These are phyloP conservation scores for Phialophora expanda DNA, from an alignment of 2,329 filamentous ascomycete species.

Conservation along the genomic window DNA sequence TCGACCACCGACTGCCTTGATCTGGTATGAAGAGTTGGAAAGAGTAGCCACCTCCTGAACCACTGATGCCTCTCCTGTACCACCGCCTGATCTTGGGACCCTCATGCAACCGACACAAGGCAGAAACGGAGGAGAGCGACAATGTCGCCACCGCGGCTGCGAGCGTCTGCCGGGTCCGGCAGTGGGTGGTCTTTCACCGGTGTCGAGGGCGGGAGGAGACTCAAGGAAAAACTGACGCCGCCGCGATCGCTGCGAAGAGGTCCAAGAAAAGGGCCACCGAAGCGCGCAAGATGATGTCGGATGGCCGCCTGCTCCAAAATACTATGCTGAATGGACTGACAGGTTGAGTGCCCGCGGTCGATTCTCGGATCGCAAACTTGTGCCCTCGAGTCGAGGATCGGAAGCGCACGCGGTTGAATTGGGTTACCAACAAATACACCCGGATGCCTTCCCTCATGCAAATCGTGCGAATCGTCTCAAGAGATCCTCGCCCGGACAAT, in stretches of 20 bases:
- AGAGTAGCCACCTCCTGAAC: conserved; percentile 21
- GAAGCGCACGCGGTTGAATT: conserved; percentile 16
- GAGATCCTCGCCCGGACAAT: conserved; percentile 9
- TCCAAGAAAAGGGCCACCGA: conserved; percentile 7
- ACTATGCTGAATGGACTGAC: conserved; percentile 2
- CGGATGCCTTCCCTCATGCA: conserved; percentile 19
- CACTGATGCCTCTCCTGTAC: conserved; percentile 27
- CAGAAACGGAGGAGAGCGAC: conserved; percentile 11
- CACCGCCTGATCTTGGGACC: conserved; percentile 15
- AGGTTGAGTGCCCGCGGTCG: conserved; percentile 5
- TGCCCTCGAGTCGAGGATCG: conserved; percentile 12
- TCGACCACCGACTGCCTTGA: conserved; percentile 10
- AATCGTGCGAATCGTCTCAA: conserved; percentile 10
- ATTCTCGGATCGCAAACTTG: conserved; percentile 5
- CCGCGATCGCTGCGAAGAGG: conserved; percentile 10
- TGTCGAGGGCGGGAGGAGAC: not conserved
- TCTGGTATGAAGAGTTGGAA: conserved; percentile 12
- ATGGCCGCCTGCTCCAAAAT: conserved; percentile 16
- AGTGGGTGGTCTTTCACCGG: not conserved
- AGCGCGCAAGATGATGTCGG: conserved; percentile 12
- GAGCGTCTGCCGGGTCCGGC: conserved; percentile 1
- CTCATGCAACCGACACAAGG: conserved; percentile 27
- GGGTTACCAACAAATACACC: conserved; percentile 14
- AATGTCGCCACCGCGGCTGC: conserved; percentile 3
- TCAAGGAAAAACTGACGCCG: conserved; percentile 12